Evolutionary conservation across 352 stramenopile genomes (phyloP).

Genomic region (Phytophthora pseudosyringae): DNA sequence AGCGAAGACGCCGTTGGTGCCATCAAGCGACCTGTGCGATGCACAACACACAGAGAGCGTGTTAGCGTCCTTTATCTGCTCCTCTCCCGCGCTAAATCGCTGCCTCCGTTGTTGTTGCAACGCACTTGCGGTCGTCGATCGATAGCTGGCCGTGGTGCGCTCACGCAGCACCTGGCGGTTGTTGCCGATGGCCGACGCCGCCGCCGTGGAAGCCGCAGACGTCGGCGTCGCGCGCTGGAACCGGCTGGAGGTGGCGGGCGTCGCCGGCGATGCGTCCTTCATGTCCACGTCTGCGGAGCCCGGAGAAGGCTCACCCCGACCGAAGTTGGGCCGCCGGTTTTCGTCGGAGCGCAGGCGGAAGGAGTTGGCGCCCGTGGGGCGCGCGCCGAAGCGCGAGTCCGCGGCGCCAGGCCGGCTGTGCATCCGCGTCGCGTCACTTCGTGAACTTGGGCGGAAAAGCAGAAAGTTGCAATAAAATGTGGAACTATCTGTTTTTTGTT

Average conservation of each 20-base stretch:
- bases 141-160: constrained; percentile 15
- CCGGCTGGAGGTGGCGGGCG: constrained; percentile 10
- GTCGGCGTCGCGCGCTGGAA: constrained; percentile 19
- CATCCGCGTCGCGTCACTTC: constrained; percentile 29
- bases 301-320: constrained; percentile 10
- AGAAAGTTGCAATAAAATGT: background rate
- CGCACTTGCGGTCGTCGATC: constrained; percentile 30
- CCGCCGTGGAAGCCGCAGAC: constrained; percentile 5
- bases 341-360: constrained; percentile 41
- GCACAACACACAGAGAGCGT: background rate
- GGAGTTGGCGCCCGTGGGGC: constrained; percentile 23
- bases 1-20: constrained; percentile 38
- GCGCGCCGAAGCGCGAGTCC: constrained; percentile 25
- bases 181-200: constrained; percentile 13
- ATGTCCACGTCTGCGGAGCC: constrained; percentile 39
- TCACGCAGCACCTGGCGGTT: constrained; percentile 25
- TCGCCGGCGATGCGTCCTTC: constrained; percentile 36
- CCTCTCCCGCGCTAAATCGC: constrained; percentile 1
- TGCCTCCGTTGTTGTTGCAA: constrained; percentile 2
- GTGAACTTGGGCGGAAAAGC: background rate
- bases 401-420: constrained; percentile 16
- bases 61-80: constrained; percentile 20
- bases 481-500: background rate
- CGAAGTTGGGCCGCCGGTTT: constrained; percentile 42
- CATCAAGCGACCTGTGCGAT: constrained; percentile 32